phyloP scores from a whole-genome alignment of 2,329 filamentous ascomycete genomes.

The Fusarium siculi region DNA sequence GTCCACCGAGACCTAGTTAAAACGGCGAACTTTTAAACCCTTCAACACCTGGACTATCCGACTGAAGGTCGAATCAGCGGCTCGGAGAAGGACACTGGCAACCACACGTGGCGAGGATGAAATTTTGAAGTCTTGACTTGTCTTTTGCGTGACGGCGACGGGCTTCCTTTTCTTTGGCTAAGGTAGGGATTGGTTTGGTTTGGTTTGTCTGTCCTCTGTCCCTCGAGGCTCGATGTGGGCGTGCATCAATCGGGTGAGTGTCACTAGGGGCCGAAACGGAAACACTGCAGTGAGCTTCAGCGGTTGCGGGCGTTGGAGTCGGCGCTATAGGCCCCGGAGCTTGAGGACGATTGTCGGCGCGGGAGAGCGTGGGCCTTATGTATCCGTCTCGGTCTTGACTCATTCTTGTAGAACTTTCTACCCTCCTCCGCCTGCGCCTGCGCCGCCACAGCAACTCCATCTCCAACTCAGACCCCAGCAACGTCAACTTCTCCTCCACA shows the following conservation, averaged over 20 bases:
- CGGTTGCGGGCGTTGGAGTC: conserved; percentile 32
- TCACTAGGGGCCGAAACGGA: conserved; percentile 42
- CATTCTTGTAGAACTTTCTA: conserved; percentile 60
- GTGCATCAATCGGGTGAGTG: conserved; percentile 35
- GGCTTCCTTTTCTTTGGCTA: background rate
- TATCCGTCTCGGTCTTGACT: conserved; percentile 53
- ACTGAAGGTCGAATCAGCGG: conserved; percentile 23
- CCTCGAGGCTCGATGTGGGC: conserved; percentile 31
- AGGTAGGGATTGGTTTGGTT: background rate
- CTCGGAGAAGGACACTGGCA: conserved; percentile 22
- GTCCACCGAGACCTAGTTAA: conserved; percentile 14
- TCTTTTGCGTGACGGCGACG: conserved; percentile 17
- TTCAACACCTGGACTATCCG: conserved; percentile 24
- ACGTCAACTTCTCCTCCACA: conserved; percentile 34
- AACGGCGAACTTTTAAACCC: conserved; percentile 30
- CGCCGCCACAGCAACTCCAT: conserved; percentile 32
- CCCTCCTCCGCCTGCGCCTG: conserved; percentile 29
- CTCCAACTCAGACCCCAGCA: conserved; percentile 30
- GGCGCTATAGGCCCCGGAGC: conserved; percentile 34
- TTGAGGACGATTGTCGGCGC: conserved; percentile 29
- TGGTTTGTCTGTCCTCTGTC: conserved; percentile 8
- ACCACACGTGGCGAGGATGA: conserved; percentile 31
- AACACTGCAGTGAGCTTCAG: conserved; percentile 30
- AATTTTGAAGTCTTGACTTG: conserved; percentile 5
- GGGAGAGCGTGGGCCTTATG: conserved; percentile 48